Evolutionary conservation across 75 land plant species (phyloP), one percentile per base, ranked within the genome.

Genomic region (Picea sitchensis): DNA sequence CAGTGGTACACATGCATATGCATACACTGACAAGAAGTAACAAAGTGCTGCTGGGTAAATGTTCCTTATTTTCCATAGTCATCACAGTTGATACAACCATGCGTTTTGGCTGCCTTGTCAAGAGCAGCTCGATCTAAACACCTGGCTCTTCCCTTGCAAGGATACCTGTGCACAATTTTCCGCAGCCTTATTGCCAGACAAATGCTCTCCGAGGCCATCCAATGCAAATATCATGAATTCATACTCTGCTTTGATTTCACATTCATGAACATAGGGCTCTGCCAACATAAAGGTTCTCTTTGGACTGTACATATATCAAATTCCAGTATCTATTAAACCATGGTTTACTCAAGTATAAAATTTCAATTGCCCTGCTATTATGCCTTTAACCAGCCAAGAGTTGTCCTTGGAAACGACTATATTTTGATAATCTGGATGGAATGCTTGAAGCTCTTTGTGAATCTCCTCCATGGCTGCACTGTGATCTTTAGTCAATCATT

Each of bases 151-250:
- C 78, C 78, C 78, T 20, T 18, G 3, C 80, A 13, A 18, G 78
- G 79, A 54, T 61, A 23, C 31, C 21, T 81, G 14, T 81, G 80
- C 34, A 81, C 82, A 13, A 81, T 76, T 17, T 81, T 58, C 2
- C 2, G 76, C 78, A 15, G 79, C 82, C 31, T 81, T 78, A 32
- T 81, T 78, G 51, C 76, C 73, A 21, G 60, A 67, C 54, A 81
- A 21, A 34, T 59, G 65, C 30, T 81, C 82, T 78, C 78, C 61
- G 21, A 81, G 62, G 13, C 78, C 78, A 61, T 81, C 78, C 3
- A 78, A 81, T 36, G 78, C 78, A 61, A 81, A 81, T 2, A 81
- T 81, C 23, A 81, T 13, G 30, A 81, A 81, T n/a, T 59, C 32
- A 47, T 81, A 65, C 38, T 60, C 69, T 18, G 78, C 2, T 17